phyloP scores from a whole-genome alignment of 2,329 filamentous ascomycete genomes.

The Colletotrichum caudatum region DNA sequence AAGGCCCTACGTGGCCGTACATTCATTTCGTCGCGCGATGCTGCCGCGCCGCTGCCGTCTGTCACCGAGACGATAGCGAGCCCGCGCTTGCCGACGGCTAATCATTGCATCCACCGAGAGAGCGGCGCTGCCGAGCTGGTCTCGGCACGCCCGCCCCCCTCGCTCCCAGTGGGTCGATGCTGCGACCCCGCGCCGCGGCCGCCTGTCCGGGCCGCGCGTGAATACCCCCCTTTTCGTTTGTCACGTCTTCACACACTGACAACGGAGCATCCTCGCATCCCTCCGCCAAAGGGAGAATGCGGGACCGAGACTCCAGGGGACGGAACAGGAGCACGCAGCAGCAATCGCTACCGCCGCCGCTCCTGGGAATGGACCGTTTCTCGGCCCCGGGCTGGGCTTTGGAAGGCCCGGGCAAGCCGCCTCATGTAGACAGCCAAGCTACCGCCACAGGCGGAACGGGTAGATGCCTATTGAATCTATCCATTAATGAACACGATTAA shows the following conservation, averaged over 20 bases:
- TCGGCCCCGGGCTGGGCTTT: slow-evolving; percentile 48
- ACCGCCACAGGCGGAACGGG: slow-evolving; percentile 46
- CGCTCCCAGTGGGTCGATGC: slow-evolving; percentile 63
- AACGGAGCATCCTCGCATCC: slow-evolving; percentile 32
- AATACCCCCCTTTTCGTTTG: slow-evolving; percentile 40
- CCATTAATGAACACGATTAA: slow-evolving; percentile 46
- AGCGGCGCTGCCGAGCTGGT: slow-evolving; percentile 58
- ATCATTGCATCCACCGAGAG: slow-evolving; percentile 43
- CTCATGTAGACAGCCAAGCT: slow-evolving; percentile 43
- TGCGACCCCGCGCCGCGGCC: slow-evolving; percentile 59
- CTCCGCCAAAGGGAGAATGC: slow-evolving; percentile 25
- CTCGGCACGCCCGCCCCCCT: slow-evolving; percentile 48
- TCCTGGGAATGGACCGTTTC: slow-evolving; percentile 30
- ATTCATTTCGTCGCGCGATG: slow-evolving; percentile 48
- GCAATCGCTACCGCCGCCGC: slow-evolving; percentile 3
- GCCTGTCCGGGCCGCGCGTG: slow-evolving; percentile 31
- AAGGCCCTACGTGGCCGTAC: slow-evolving; percentile 46
- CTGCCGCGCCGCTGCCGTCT: slow-evolving; percentile 12
- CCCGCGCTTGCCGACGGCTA: slow-evolving; percentile 32
- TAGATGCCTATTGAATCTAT: slow-evolving; percentile 69
- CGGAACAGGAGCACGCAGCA: slow-evolving; percentile 23
- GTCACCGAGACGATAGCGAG: not conserved
- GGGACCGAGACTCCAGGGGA: slow-evolving; percentile 40
- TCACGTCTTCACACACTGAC: slow-evolving; percentile 37
- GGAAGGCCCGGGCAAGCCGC: slow-evolving; percentile 51